Conservation (phyloP, 2,329 filamentous ascomycete species). For the Fusarium camptoceras region DNA sequence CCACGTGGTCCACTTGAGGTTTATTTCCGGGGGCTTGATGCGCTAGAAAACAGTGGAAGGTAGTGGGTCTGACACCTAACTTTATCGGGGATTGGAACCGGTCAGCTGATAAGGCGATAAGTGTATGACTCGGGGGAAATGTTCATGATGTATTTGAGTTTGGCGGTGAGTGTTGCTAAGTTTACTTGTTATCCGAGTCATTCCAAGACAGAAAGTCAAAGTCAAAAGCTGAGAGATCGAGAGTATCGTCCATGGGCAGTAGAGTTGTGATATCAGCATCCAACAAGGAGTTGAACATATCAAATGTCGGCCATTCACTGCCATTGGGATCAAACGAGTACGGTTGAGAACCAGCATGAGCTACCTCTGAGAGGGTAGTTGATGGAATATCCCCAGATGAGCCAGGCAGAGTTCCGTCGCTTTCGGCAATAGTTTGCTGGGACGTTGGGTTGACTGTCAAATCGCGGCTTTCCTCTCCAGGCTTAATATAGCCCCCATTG, state of each 20-base stretch:
- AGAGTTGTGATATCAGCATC: conserved; percentile 19
- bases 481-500: background rate
- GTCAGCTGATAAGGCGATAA: background rate
- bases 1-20: conserved; percentile 39
- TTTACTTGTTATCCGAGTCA: fast-evolving
- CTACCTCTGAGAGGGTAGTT: background rate
- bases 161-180: background rate
- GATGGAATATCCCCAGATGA: fast-evolving
- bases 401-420: fast-evolving
- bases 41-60: background rate
- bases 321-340: fast-evolving
- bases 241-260: background rate
- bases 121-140: background rate
- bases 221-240: conserved; percentile 5
- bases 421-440: background rate
- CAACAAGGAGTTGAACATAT: conserved; percentile 13
- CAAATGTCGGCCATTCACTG: background rate
- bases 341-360: background rate
- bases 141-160: background rate
- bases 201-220: background rate
- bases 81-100: background rate
- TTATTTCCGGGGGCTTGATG: background rate
- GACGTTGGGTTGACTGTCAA: fast-evolving
- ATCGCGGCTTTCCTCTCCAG: background rate
- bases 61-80: background rate